Conservation (phyloP, 129 eudicot species). For the Chrysanthemum makinoi region DNA sequence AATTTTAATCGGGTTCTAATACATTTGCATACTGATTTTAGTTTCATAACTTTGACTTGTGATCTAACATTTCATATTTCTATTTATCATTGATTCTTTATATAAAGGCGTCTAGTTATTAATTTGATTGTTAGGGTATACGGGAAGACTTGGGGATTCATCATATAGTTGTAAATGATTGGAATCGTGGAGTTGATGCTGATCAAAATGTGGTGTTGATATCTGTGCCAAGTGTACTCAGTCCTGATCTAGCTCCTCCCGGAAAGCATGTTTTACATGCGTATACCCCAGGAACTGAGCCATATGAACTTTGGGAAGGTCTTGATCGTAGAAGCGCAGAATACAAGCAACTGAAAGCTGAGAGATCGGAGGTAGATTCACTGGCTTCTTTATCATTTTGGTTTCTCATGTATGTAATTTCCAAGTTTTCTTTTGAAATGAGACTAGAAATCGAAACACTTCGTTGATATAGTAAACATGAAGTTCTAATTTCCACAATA, state of each 20-base stretch:
- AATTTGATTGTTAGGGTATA: constrained; percentile 48
- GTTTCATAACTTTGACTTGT: neutral
- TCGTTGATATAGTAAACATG: constrained; percentile 9
- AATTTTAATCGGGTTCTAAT: neutral
- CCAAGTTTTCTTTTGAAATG: neutral
- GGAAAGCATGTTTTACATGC: constrained; percentile 96
- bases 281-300: constrained; percentile 93
- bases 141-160: constrained; percentile 88
- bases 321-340: constrained; percentile 74
- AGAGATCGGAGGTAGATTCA: constrained; percentile 74
- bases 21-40: neutral
- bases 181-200: constrained; percentile 96
- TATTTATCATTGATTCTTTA: neutral
- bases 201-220: constrained; percentile 96
- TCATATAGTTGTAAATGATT: constrained; percentile 94
- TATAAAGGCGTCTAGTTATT: neutral
- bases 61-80: neutral
- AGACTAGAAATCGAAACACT: neutral
- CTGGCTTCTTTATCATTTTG: constrained; percentile 1
- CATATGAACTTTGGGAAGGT: constrained; percentile 82
- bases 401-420: neutral
- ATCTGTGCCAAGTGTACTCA: constrained; percentile 85
- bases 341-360: constrained; percentile 84
- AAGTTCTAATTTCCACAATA: neutral
- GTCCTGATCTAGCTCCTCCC: constrained; percentile 85